Base-by-base conservation (phyloP, 192 early-diverging fungal genomes). In the Funneliformis mosseae region DNA sequence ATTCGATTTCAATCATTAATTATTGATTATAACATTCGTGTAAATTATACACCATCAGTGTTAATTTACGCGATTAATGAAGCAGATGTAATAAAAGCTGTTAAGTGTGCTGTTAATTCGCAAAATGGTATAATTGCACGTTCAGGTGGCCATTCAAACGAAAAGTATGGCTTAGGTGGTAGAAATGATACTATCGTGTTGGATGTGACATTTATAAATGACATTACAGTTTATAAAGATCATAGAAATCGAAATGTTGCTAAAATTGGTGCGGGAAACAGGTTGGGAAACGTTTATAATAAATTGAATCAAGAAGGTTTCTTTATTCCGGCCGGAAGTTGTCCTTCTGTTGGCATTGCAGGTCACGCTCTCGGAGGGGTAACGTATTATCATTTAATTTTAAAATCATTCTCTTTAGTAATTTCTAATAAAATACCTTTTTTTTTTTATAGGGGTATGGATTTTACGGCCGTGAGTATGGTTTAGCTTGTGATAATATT, bases 91-190 rank as follows among this genome's bases (percentile, higher is more conserved):
- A 73, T 81, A 23, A 41, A 46, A 18, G 81, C 82, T 33, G 76
- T 87, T 60, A 82, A 82, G 14, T 85, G 86, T 68, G 86, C 82
- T 21, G 60, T 67, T 18, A 28, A 41, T 7, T 60, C 68, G 12
- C 80, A 81, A 8, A 43, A 82, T 38, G 28, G 80, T 33, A 81
- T 87, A 16, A 60, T 78, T 7, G 80, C 84, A 38, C 77, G 90
- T 12, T 85, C 84, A 5, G 90, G 90, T 50, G 90, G 89, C 8
- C 88, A 89, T 72, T 88, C 86, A 10, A 90, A 84, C 69, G 89
- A 90, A 86, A 85, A 78, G 25, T 84, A 89, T 23, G 43, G 75
- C 7, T 77, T 84, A 4, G 83, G 83, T 33, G 83, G 83, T 11
- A 77, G 83, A 68, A 81, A 88, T 74, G 76, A 81, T 42, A 55